These are phyloP conservation scores for Macrolepiota fuliginosa DNA, from an alignment of 768 basidiomycete species.

Conservation along the genomic window DNA sequence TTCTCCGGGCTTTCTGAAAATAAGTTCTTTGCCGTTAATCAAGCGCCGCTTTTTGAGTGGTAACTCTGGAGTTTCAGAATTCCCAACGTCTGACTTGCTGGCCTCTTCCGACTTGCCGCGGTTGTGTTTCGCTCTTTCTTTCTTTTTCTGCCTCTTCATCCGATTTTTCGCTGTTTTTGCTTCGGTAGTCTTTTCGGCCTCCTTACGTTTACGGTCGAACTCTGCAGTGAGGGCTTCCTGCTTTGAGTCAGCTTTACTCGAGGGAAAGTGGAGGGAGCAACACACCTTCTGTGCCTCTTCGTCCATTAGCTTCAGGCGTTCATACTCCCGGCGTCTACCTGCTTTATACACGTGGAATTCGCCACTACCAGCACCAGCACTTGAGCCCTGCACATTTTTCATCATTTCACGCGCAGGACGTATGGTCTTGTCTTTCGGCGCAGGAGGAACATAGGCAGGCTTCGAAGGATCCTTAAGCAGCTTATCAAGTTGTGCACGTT, in stretches of 20 bases:
- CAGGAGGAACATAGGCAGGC: constrained; percentile 73
- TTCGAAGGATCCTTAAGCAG: constrained; percentile 90
- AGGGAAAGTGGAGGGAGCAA: constrained; percentile 1
- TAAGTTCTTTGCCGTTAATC: constrained; percentile 73
- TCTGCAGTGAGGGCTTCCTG: constrained; percentile 73
- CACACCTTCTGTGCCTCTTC: constrained; percentile 76
- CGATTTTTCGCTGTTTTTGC: constrained; percentile 96
- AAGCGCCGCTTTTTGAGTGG: constrained; percentile 80
- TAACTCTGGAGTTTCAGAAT: background rate
- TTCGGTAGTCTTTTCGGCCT: constrained; percentile 68
- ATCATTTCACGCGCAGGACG: constrained; percentile 91
- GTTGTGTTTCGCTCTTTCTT: constrained; percentile 56
- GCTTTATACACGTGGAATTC: constrained; percentile 99
- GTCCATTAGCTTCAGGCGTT: constrained; percentile 87
- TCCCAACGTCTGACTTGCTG: constrained; percentile 12
- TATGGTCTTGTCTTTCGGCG: constrained; percentile 80
- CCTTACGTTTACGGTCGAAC: constrained; percentile 72
- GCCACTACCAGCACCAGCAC: constrained; percentile 95
- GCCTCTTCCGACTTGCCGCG: constrained; percentile 24
- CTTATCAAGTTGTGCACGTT: constrained; percentile 71
- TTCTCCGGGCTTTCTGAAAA: constrained; percentile 45
- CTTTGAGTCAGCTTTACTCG: background rate
- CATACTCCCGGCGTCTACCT: constrained; percentile 89
- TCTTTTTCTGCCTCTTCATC: constrained; percentile 92
- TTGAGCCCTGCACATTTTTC: constrained; percentile 99